A percentile compares a stretch with the other conserved stretches of the same genome.
These are phyloP conservation scores for Verticillium dahliae DNA, from an alignment of 2,329 filamentous ascomycete genomes.

Conservation along the genomic window DNA sequence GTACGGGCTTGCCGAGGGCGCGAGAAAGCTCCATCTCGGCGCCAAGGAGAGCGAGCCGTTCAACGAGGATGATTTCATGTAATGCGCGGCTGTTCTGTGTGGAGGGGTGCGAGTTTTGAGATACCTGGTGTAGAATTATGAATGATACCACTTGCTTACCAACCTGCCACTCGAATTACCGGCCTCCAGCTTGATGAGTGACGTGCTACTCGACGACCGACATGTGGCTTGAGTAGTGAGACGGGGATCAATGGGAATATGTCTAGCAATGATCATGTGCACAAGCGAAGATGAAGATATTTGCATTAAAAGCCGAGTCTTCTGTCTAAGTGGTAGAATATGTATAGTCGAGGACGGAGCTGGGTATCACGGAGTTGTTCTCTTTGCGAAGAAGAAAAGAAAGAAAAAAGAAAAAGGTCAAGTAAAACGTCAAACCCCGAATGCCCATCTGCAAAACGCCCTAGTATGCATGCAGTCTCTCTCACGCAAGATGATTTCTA, in stretches of 20 bases:
- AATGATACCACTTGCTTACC: background rate
- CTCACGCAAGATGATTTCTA: background rate
- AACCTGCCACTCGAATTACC: too few species aligned
- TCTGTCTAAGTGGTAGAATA: background rate
- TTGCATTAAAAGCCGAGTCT: slow-evolving; percentile 1
- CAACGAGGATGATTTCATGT: slow-evolving; percentile 40
- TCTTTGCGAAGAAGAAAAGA: background rate
- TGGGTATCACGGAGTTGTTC: background rate
- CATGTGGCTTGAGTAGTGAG: too few species aligned
- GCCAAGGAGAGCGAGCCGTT: slow-evolving; percentile 19
- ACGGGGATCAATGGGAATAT: too few species aligned
- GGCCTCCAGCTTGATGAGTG: too few species aligned
- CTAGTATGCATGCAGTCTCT: background rate
- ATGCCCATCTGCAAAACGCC: slow-evolving; percentile 3
- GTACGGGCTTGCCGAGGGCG: slow-evolving; percentile 34
- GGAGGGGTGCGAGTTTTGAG: too few species aligned
- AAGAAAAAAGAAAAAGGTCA: background rate
- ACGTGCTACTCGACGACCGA: too few species aligned
- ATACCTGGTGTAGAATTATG: too few species aligned
- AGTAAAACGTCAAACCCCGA: background rate
- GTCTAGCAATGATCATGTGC: background rate
- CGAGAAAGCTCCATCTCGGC: slow-evolving; percentile 33
- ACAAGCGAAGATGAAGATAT: background rate
- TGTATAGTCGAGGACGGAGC: background rate
- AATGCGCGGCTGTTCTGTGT: slow-evolving; percentile 12